These are phyloP conservation scores for Backusella psychrophila DNA, from an alignment of 192 early-diverging fungal genomes.

Conservation along the genomic window DNA sequence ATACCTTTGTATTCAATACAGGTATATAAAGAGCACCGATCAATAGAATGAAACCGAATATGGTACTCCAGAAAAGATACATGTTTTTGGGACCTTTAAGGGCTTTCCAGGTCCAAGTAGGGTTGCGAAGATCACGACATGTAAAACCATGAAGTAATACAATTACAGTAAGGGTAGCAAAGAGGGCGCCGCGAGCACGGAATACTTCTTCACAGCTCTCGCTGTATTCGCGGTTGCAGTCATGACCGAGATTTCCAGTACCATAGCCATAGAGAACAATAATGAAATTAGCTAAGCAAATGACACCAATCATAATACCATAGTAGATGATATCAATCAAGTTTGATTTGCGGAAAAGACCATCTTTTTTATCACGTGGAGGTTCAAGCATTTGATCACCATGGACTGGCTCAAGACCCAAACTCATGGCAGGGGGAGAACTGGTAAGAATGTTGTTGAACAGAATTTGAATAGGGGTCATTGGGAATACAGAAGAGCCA, in stretches of 20 bases:
- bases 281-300: conserved; percentile 63
- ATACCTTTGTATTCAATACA: conserved; percentile 57
- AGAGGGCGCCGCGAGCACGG: conserved; percentile 69
- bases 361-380: conserved; percentile 58
- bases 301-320: conserved; percentile 61
- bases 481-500: conserved; percentile 66
- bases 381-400: conserved; percentile 70
- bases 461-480: conserved; percentile 78
- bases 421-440: conserved; percentile 76
- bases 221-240: conserved; percentile 56
- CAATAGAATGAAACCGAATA: conserved; percentile 51
- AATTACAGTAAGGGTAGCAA: conserved; percentile 67
- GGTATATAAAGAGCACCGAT: conserved; percentile 67
- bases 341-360: conserved; percentile 65
- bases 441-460: conserved; percentile 81
- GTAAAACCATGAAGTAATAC: conserved; percentile 76
- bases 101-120: conserved; percentile 53
- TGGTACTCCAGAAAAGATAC: conserved; percentile 43
- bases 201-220: conserved; percentile 61
- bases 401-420: conserved; percentile 68
- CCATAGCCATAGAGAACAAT: conserved; percentile 63
- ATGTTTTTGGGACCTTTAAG: conserved; percentile 49
- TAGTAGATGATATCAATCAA: conserved; percentile 68
- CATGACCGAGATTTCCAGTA: conserved; percentile 52
- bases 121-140: conserved; percentile 64